A percentile compares a stretch with the other conserved stretches of the same genome.
Conservation (phyloP, 2,329 filamentous ascomycete genomes). For the Microcyclospora pomicola region DNA sequence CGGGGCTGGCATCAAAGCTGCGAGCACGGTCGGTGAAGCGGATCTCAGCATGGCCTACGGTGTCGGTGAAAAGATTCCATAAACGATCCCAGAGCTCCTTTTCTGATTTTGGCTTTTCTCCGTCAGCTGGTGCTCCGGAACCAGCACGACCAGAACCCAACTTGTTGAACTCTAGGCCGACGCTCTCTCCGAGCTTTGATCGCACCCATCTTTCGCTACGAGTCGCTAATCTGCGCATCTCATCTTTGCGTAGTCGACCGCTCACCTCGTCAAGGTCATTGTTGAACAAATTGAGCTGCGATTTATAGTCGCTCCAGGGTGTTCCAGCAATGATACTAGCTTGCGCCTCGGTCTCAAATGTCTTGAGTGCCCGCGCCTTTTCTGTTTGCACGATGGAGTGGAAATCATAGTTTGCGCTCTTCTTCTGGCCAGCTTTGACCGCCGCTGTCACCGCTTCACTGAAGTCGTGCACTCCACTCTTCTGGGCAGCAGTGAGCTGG, state of each 20-base stretch:
- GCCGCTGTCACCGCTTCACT: constrained; percentile 73
- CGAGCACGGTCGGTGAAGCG: constrained; percentile 78
- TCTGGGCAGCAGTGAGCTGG: constrained; percentile 82
- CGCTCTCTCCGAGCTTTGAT: constrained; percentile 69
- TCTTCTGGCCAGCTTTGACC: constrained; percentile 87
- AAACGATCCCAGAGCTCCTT: constrained; percentile 92
- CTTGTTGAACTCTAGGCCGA: constrained; percentile 92
- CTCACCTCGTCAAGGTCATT: constrained; percentile 89
- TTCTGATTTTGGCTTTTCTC: constrained; percentile 59
- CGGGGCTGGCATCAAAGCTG: constrained; percentile 82
- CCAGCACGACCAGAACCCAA: constrained; percentile 78
- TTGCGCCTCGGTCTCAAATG: constrained; percentile 63
- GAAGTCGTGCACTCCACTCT: constrained; percentile 70
- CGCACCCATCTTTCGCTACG: constrained; percentile 90
- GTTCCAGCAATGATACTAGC: constrained; percentile 65
- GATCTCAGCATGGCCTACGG: constrained; percentile 71
- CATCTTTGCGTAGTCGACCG: constrained; percentile 71
- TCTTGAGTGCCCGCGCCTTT: constrained; percentile 59
- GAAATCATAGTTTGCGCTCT: constrained; percentile 82
- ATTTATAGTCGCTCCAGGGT: constrained; percentile 73
- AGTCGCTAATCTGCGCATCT: constrained; percentile 85
- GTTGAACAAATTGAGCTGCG: constrained; percentile 66
- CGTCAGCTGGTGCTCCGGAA: constrained; percentile 63
- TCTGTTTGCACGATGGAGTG: constrained; percentile 80
- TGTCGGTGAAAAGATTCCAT: constrained; percentile 71